Base-by-base conservation (phyloP, 352 stramenopile genomes). In the Phytopythium sindhum region DNA sequence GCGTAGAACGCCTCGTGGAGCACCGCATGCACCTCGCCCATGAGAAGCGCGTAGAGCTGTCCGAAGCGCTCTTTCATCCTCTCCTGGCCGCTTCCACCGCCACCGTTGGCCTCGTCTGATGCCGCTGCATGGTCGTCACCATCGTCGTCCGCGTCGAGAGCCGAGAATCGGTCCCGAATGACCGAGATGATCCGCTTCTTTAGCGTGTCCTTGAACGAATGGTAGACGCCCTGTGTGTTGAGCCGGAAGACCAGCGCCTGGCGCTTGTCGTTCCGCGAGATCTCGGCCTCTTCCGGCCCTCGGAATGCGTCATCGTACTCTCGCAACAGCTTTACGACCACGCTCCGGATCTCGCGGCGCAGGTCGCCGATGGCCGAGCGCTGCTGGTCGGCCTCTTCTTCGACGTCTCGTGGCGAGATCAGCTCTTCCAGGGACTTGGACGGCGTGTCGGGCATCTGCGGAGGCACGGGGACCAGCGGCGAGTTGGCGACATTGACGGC, bases 161-260 rank as follows among this genome's bases (percentile, higher is more conserved):
- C 62, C 26, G 72, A 69, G 45, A 88, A 88, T 24, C 70, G 68
- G 55, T 92, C 78, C 12, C 83, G 81, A 45, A 93, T 88, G 14
- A 95, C 54, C 10, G 80, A 74, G 10, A 93, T 70, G n/a, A 95
- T 73, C 47, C 77, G 84, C 64, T 90, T 91, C 72, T 93, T 93
- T 51, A 95, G 81, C 52, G 81, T 67, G 62, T 95, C 82, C 57
- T 93, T 95, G 59, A 95, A 92, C 23, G 71, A 72, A 61, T 93
- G 86, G 66, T 95, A 95, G 29, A 75, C 64, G 17, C 86, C 84
- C 37, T 92, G 73, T 3, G 85, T 80, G 65, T 95, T 95, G 4
- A 95, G 70, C 11, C 84, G 71, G 52, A 90, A 93, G 29, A 95
- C 79, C 17, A 95, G 76, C 28, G 74, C 79, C 66, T 90, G 81